phyloP scores from a whole-genome alignment of 179 eudicot genomes.

The Amaranthus tricolor region DNA sequence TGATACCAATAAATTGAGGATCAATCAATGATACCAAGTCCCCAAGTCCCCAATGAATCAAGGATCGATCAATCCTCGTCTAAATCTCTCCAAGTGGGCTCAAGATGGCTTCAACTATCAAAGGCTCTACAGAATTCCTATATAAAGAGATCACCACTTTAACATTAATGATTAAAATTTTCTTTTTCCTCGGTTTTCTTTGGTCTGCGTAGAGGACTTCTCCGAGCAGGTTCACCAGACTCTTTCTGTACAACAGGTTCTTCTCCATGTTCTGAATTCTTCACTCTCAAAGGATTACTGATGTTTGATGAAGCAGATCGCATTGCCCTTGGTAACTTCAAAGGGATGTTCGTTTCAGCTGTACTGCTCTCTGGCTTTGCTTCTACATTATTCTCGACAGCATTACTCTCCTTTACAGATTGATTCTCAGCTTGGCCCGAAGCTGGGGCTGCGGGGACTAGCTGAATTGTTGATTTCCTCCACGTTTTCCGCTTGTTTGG shows the following conservation, averaged over 20 bases:
- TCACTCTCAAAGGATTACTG: conserved; percentile 57
- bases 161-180: conserved; percentile 40
- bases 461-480: conserved; percentile 73
- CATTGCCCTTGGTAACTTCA: conserved; percentile 77
- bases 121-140: background rate
- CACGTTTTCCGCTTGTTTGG: conserved; percentile 69
- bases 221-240: conserved; percentile 44
- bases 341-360: conserved; percentile 44
- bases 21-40: background rate
- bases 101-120: background rate
- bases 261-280: conserved; percentile 54
- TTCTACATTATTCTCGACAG: conserved; percentile 33
- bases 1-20: background rate
- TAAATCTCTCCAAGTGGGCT: conserved; percentile 8
- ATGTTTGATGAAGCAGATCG: conserved; percentile 49
- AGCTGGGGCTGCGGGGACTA: conserved; percentile 61
- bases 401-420: conserved; percentile 2
- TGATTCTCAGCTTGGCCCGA: conserved; percentile 14
- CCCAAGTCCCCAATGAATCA: too few relatives aligned
- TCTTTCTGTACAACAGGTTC: conserved; percentile 44
- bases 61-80: conserved; percentile 28
- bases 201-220: conserved; percentile 45
- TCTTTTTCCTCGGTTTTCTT: conserved; percentile 61
- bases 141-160: background rate
- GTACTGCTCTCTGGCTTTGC: conserved; percentile 35